A percentile compares a stretch with the other conserved stretches of the same genome.
Evolutionary conservation across 2,329 filamentous ascomycete species (phyloP).

Genomic region (Cladosporium phlei): DNA sequence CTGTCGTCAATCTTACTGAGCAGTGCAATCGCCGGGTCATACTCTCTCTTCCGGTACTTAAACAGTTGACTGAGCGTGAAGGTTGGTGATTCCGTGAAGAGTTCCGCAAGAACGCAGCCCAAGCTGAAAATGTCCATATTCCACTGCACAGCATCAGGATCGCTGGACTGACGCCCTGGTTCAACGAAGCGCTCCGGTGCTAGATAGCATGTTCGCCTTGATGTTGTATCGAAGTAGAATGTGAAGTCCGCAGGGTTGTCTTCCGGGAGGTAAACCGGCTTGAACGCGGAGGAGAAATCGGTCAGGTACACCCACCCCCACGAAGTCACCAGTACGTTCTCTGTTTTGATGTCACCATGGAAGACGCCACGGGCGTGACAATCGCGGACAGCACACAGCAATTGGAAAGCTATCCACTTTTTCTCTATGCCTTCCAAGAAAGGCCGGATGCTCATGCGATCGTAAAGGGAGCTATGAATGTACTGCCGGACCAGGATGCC

Average conservation of each 20-base stretch:
- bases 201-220: constrained; percentile 86
- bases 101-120: constrained; percentile 92
- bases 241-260: constrained; percentile 97
- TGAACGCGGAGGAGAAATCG: constrained; percentile 96
- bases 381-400: constrained; percentile 86
- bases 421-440: constrained; percentile 98
- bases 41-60: constrained; percentile 88
- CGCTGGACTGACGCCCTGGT: constrained; percentile 56
- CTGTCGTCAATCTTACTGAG: constrained; percentile 82
- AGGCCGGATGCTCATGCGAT: constrained; percentile 90
- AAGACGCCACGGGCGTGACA: constrained; percentile 85
- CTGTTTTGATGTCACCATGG: constrained; percentile 97
- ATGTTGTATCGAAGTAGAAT: constrained; percentile 94
- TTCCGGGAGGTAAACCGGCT: constrained; percentile 87
- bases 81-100: constrained; percentile 93
- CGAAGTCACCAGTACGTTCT: constrained; percentile 93
- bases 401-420: constrained; percentile 96
- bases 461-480: constrained; percentile 93
- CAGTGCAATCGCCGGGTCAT: constrained; percentile 76
- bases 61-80: constrained; percentile 96
- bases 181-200: constrained; percentile 88
- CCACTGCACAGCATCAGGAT: constrained; percentile 51
- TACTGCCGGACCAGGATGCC: constrained; percentile 93
- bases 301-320: constrained; percentile 99
- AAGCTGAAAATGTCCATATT: constrained; percentile 99